Base-by-base conservation (phyloP, 164 flowering plant species). In the Umbilicus rupestris region DNA sequence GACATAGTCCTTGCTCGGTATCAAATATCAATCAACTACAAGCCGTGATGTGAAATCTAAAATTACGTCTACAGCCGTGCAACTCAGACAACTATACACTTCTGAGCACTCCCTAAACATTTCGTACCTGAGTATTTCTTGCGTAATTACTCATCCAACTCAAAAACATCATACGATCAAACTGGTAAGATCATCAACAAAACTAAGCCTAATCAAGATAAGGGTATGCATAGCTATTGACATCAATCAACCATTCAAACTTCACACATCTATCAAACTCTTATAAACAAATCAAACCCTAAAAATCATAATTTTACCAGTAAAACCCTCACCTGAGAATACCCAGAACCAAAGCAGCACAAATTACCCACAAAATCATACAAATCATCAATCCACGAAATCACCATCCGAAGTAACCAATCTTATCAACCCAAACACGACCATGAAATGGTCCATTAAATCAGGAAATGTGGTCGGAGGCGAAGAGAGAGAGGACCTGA, bases 321-420 rank as follows among this genome's bases (percentile, higher is more conserved):
- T 15, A 62, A 47, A 63, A 31, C 59, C 26, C 72, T 68, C 70
- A 81, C 80, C 81, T 75, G 80, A 63, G 76, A 74, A 67, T 55
- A 73, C 28, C 65, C 66, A 35, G 79, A 74, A 47, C 57, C 72
- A 75, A 78, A 81, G 78, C 80, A 78, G 65, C 82, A 77, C 20
- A 77, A 46, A 63, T 66, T 76, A 63, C 70, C 84, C 84, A 81
- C 78, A 41, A 63, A n/a, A n/a, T n/a, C n/a, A n/a, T n/a, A n/a
- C n/a, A n/a, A n/a, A n/a, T n/a, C n/a, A n/a, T n/a, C n/a, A n/a
- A n/a, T n/a, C n/a, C n/a, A n/a, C n/a, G n/a, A n/a, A n/a, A n/a
- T n/a, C n/a, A n/a, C n/a, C n/a, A n/a, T n/a, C n/a, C n/a, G n/a
- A n/a, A n/a, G n/a, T n/a, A n/a, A n/a, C n/a, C n/a, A n/a, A n/a